Evolutionary conservation across 176 grass and related monocot genomes (phyloP).

Genomic region (Urochloa ruziziensis): DNA sequence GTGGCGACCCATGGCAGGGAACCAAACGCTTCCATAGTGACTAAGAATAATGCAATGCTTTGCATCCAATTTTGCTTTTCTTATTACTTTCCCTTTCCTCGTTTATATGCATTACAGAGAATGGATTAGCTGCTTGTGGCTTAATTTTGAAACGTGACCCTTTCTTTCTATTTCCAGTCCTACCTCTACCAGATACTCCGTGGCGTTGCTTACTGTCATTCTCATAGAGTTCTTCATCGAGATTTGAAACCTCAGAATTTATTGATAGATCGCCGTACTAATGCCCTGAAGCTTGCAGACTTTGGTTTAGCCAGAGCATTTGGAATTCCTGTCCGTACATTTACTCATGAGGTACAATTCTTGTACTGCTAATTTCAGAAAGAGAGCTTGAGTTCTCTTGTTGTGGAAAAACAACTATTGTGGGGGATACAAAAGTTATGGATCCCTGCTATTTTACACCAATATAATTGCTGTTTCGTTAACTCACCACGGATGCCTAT

Average conservation of each 20-base stretch:
- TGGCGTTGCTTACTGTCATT: conserved; percentile 86
- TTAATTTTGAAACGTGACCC: conserved; percentile 28
- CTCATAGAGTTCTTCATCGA: conserved; percentile 94
- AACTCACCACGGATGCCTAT: conserved; percentile 31
- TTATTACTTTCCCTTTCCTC: not conserved
- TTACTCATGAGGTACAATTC: conserved; percentile 87
- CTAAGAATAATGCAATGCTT: not conserved
- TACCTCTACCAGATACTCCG: conserved; percentile 92
- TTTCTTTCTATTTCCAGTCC: conserved; percentile 61
- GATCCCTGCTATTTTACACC: not conserved
- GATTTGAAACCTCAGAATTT: conserved; percentile 99
- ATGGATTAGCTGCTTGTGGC: conserved; percentile 20
- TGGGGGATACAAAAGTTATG: not conserved
- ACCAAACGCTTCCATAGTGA: not conserved
- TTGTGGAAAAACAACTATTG: not conserved
- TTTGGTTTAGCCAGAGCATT: conserved; percentile 94
- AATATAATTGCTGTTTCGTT: not conserved
- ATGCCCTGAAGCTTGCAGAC: conserved; percentile 92
- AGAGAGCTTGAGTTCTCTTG: not conserved
- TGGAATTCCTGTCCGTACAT: conserved; percentile 93
- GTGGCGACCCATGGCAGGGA: too few relatives aligned
- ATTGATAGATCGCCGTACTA: conserved; percentile 81
- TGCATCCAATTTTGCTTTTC: conserved; percentile 14
- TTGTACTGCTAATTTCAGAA: conserved; percentile 6
- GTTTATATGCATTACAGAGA: not conserved